These are phyloP conservation scores for Haematococcus lacustris DNA, from an alignment of 139 green algal species.

Conservation along the genomic window DNA sequence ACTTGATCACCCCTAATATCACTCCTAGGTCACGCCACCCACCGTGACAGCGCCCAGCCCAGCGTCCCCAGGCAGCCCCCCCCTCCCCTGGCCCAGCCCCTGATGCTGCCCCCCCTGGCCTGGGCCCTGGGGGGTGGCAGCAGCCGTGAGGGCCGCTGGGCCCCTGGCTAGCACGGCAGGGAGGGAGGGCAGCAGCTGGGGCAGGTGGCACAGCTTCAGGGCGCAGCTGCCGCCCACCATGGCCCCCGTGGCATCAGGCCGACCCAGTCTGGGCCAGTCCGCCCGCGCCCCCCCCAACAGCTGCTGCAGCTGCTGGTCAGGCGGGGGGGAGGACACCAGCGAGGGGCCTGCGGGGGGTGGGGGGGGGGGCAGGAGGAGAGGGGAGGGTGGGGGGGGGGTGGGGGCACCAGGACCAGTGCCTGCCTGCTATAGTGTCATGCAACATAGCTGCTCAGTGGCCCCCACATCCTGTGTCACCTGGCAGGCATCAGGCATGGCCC, in stretches of 20 bases:
- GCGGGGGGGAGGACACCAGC: no score
- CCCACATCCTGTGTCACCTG: no score
- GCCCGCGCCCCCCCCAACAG: slow-evolving; percentile 24
- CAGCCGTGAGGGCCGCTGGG: background rate
- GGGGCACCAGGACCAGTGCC: no score
- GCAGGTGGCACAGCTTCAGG: slow-evolving; percentile 37
- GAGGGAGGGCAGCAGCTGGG: slow-evolving; percentile 11
- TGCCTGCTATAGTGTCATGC: no score
- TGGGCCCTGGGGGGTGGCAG: background rate
- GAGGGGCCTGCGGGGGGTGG: no score
- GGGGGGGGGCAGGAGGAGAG: no score
- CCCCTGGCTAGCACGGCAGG: background rate
- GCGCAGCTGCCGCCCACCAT: slow-evolving; percentile 46
- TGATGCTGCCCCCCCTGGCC: background rate
- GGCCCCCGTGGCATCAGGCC: slow-evolving; percentile 30
- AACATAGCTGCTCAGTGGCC: no score
- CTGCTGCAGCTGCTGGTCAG: slow-evolving; percentile 7
- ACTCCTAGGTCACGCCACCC: background rate
- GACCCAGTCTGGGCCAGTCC: slow-evolving; percentile 39
- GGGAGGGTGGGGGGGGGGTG: no score
- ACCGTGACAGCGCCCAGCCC: background rate
- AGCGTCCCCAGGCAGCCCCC: background rate
- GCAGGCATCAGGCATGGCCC: no score
- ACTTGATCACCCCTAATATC: background rate
- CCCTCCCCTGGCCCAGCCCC: background rate